Conservation (phyloP, 257 asterid genomes). For the Anisodus tanguticus region DNA sequence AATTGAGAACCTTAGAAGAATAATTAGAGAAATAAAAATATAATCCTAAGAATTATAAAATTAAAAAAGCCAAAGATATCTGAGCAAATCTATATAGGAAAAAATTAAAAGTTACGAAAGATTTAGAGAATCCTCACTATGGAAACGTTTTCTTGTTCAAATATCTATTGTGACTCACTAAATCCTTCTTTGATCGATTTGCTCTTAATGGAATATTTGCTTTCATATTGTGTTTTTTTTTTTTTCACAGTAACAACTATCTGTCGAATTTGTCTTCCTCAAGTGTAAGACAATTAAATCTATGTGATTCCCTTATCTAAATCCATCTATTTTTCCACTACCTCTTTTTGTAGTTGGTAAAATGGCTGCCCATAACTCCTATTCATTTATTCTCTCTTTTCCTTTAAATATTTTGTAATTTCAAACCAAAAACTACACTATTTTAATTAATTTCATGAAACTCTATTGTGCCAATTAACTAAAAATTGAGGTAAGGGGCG, state of each 20-base stretch:
- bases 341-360: background rate
- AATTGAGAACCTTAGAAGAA: slow-evolving; percentile 34
- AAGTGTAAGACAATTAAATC: background rate
- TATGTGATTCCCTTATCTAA: background rate
- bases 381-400: background rate
- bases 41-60: background rate
- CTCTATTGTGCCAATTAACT: too few relatives aligned
- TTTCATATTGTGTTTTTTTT: background rate
- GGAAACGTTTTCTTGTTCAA: slow-evolving; percentile 35
- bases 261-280: background rate
- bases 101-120: slow-evolving; percentile 42
- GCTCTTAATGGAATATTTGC: slow-evolving; percentile 21
- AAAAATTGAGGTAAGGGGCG: too few relatives aligned
- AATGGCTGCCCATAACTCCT: background rate
- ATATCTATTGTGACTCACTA: slow-evolving; percentile 45
- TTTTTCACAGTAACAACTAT: background rate
- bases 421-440: too few relatives aligned
- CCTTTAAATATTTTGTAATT: background rate
- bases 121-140: slow-evolving; percentile 38
- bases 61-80: slow-evolving; percentile 34
- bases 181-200: slow-evolving; percentile 35
- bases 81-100: slow-evolving; percentile 48
- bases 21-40: slow-evolving; percentile 26
- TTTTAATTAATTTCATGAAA: too few relatives aligned
- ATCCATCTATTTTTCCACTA: background rate